phyloP scores from a whole-genome alignment of 257 asterid genomes.

The Lithospermum erythrorhizon region DNA sequence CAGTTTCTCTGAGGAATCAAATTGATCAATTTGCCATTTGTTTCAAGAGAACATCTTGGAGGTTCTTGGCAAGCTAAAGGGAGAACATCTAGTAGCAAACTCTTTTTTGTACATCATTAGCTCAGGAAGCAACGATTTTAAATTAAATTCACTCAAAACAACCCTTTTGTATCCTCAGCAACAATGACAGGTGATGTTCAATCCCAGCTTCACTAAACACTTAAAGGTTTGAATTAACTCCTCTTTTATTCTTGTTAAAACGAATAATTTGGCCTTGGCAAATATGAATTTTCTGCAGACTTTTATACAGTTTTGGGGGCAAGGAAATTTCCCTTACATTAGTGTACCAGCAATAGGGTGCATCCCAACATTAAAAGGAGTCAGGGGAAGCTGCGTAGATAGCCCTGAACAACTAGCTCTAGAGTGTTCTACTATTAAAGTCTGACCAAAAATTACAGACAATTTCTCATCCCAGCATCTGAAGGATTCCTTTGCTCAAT shows the following conservation, averaged over 20 bases:
- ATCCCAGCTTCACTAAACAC: conserved; percentile 17
- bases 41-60: conserved; percentile 27
- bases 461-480: conserved; percentile 25
- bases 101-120: conserved; percentile 42
- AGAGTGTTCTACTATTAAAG: conserved; percentile 32
- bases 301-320: conserved; percentile 50
- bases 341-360: conserved; percentile 42
- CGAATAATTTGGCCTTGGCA: too few species aligned
- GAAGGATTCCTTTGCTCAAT: conserved; percentile 37
- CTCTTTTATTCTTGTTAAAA: neutral
- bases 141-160: conserved; percentile 19
- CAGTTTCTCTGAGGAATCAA: conserved; percentile 30
- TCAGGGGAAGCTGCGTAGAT: conserved; percentile 21
- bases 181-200: conserved; percentile 17
- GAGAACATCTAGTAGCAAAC: conserved; percentile 19
- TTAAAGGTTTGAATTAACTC: conserved; percentile 21
- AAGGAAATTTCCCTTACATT: conserved; percentile 39
- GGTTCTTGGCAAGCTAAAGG: conserved; percentile 26
- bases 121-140: conserved; percentile 52
- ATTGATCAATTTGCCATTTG: conserved; percentile 28
- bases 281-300: conserved; percentile 19
- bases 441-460: conserved; percentile 15
- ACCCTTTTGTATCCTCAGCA: conserved; percentile 9
- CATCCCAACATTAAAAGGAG: conserved; percentile 22
- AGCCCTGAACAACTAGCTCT: conserved; percentile 28